Evolutionary conservation across 1,139 yeast genomes (phyloP), one percentile per base, ranked within the genome.

Genomic region (Debaryomyces robertsiae): DNA sequence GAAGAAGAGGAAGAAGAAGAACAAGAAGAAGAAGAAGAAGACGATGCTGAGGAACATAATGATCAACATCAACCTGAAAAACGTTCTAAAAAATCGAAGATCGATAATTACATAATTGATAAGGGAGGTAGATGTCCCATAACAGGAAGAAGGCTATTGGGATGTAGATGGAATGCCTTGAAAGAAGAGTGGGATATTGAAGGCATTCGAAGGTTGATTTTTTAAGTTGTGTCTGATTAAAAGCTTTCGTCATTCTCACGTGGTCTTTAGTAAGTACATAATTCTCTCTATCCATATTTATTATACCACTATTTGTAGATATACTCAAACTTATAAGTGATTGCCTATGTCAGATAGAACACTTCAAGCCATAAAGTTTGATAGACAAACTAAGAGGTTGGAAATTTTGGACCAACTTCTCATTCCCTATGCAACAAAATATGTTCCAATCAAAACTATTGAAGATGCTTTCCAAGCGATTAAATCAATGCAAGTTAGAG

Each of bases 401-500:
- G 66, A 73, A 18, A 82, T 91, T 28, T 69, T 93, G 47, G 95
- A 93, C 60, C 98, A 93, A 61, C 73, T 90, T 14, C 63, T 79
- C 19, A 75, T 93, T 32, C 98, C 98, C 0, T 90, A 88, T 53
- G 73, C 83, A 41, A 79, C 95, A 2, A 72, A 69, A 30, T 93
- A 88, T 59, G 69, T 90, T 22, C 60, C 74, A 1, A 78, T 93
- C 44, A 49, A 63, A 25, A 68, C 77, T 22, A 76, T 84, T 29
- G 78, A 78, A 38, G 94, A 84, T 65, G 98, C 95, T 3, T 89
- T 67, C 61, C 72, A 74, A 18, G 95, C 90, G 14, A 93, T 93
- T 60, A 84, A 82, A 58, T 73, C 74, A 46, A 93, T 93, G 98
- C 90, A 87, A 56, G 98, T 94, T 4, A 77, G 98, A 59, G 98